These are phyloP conservation scores for Pisolithus thermaeus DNA, from an alignment of 1,284 basidiomycete species.

Conservation along the genomic window DNA sequence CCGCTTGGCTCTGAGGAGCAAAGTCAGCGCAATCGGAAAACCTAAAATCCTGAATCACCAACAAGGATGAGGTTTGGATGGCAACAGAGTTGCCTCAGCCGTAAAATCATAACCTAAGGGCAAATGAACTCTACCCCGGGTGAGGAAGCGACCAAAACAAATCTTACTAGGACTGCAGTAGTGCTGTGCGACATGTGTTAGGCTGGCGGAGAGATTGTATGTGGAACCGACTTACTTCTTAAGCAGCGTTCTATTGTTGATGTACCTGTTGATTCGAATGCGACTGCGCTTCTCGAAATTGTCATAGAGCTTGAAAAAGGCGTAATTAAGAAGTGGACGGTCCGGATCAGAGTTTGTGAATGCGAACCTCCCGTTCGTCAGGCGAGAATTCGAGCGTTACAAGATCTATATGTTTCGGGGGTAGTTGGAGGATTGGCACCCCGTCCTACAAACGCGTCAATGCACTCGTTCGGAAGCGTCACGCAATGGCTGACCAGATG, in stretches of 20 bases:
- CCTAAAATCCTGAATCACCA: conserved; percentile 12
- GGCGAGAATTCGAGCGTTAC: conserved; percentile 50
- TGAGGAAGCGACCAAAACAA: not conserved
- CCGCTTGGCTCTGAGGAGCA: conserved; percentile 32
- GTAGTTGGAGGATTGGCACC: conserved; percentile 53
- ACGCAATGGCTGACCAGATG: conserved; percentile 29
- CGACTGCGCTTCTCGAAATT: conserved; percentile 50
- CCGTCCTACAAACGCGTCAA: conserved; percentile 31
- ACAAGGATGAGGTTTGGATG: conserved; percentile 62
- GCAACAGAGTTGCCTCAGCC: conserved; percentile 61
- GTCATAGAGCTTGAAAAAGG: conserved; percentile 47
- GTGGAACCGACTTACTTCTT: conserved; percentile 47
- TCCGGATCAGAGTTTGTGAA: not conserved
- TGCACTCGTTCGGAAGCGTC: not conserved
- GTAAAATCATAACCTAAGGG: conserved; percentile 53
- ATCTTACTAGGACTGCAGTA: conserved; percentile 39
- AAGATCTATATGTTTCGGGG: conserved; percentile 54
- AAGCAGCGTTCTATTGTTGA: conserved; percentile 48
- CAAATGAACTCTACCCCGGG: not conserved
- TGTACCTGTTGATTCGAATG: conserved; percentile 52
- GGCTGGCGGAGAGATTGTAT: not conserved
- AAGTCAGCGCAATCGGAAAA: not conserved
- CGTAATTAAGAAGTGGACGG: not conserved
- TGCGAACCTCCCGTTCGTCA: conserved; percentile 56
- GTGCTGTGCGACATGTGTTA: conserved; percentile 32